Percentiles rank a stretch among this genome's conserved stretches.
Conservation (phyloP, 2,329 filamentous ascomycete genomes). For the Fusarium coffeatum region DNA sequence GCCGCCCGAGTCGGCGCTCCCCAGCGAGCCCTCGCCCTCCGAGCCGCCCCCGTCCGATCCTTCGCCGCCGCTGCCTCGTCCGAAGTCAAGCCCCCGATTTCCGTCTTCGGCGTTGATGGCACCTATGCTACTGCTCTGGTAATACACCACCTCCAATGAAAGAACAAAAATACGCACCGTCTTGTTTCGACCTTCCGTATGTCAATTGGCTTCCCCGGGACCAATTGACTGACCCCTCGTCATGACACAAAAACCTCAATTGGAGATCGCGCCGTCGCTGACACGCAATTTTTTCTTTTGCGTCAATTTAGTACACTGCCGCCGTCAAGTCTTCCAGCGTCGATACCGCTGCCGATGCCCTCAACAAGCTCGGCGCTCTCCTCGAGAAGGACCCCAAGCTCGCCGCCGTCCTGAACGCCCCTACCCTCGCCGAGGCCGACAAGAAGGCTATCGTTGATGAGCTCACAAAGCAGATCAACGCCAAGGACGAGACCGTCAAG, state of each 20-base stretch:
- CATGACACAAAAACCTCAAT: slow-evolving; percentile 39
- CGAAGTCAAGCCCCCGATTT: slow-evolving; percentile 84
- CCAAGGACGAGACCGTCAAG: slow-evolving; percentile 85
- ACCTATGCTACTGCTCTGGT: slow-evolving; percentile 99
- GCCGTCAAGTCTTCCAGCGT: slow-evolving; percentile 88
- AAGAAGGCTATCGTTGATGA: slow-evolving; percentile 89
- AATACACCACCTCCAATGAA: slow-evolving; percentile 57
- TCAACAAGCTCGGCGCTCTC: slow-evolving; percentile 76
- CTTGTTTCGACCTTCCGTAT: slow-evolving; percentile 1
- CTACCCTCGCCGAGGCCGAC: slow-evolving; percentile 81
- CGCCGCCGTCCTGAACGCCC: slow-evolving; percentile 77
- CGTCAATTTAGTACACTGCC: slow-evolving; percentile 85
- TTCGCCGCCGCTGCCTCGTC: slow-evolving; percentile 80
- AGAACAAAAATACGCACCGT: background rate
- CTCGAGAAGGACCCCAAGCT: slow-evolving; percentile 90
- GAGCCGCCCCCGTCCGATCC: slow-evolving; percentile 71
- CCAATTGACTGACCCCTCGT: slow-evolving; percentile 25
- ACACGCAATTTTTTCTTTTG: slow-evolving; percentile 46
- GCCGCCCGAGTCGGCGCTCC: slow-evolving; percentile 68
- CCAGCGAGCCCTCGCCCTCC: slow-evolving; percentile 62
- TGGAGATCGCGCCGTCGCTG: slow-evolving; percentile 40
- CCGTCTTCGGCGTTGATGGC: slow-evolving; percentile 95
- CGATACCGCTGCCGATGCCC: slow-evolving; percentile 84
- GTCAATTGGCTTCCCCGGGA: slow-evolving; percentile 38
- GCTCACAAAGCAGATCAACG: slow-evolving; percentile 84